Conservation (phyloP, 495 filamentous ascomycete genomes). For the Neurospora hispaniola region DNA sequence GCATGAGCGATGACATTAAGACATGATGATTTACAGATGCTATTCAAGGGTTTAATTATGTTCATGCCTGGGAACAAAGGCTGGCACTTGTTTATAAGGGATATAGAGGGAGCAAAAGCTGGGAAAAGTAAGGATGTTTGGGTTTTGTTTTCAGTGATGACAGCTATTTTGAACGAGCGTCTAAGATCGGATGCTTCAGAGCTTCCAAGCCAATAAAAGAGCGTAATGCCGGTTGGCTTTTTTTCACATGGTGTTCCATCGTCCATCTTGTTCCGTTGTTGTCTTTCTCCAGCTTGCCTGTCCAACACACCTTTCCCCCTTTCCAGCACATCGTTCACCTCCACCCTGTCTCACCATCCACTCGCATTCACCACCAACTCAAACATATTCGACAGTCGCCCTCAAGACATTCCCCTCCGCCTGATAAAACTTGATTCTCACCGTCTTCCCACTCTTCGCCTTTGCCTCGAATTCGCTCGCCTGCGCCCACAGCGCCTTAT, state of each 20-base stretch:
- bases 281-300: neutral
- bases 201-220: neutral
- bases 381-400: neutral
- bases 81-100: neutral
- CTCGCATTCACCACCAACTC: neutral
- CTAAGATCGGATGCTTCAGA: neutral
- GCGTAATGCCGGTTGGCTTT: neutral
- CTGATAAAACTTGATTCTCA: conserved; percentile 1
- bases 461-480: neutral
- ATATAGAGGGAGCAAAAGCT: neutral
- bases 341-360: neutral
- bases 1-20: neutral
- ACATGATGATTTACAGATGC: conserved; percentile 1
- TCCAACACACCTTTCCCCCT: neutral
- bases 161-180: neutral
- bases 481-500: conserved; percentile 5
- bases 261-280: neutral
- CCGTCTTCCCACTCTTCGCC: neutral
- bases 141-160: neutral
- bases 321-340: neutral
- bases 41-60: neutral
- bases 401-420: conserved; percentile 5
- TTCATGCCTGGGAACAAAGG: neutral
- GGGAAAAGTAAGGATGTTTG: neutral
- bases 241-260: neutral